Conservation (phyloP, 1,284 basidiomycete species). For the Waitea zeae region DNA sequence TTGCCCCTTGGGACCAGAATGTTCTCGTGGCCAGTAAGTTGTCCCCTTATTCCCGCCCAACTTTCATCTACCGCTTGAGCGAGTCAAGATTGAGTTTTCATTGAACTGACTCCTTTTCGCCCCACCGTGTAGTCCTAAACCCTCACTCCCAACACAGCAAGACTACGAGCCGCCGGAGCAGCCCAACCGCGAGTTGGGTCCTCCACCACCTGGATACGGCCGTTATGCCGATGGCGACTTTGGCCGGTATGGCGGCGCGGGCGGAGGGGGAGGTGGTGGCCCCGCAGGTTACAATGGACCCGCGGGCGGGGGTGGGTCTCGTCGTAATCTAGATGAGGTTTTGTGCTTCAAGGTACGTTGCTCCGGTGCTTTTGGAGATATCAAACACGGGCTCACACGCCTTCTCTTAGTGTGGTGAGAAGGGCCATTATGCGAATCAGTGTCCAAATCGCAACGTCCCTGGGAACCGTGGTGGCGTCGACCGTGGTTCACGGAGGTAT, state of each 20-base stretch:
- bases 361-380: constrained; percentile 1
- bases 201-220: constrained; percentile 84
- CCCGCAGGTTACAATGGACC: too few species aligned
- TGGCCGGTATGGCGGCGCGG: constrained; percentile 20
- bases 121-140: constrained; percentile 51
- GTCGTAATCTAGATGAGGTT: constrained; percentile 73
- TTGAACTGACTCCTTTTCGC: not conserved
- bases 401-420: constrained; percentile 56
- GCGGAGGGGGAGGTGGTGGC: too few species aligned
- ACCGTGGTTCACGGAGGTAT: constrained; percentile 22
- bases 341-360: constrained; percentile 71
- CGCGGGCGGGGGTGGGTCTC: constrained; percentile 27
- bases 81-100: constrained; percentile 3
- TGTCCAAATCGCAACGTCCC: constrained; percentile 77
- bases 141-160: constrained; percentile 48
- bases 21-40: constrained; percentile 81
- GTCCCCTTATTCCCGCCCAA: constrained; percentile 2
- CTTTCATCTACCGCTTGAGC: constrained; percentile 1
- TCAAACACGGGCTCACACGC: constrained; percentile 8
- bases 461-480: constrained; percentile 60
- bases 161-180: constrained; percentile 69
- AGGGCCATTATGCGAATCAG: constrained; percentile 90
- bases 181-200: constrained; percentile 66
- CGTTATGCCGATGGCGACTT: constrained; percentile 73
- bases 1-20: constrained; percentile 87